Conservation (phyloP, 805 yeast genomes). For the Komagataella phaffii region DNA sequence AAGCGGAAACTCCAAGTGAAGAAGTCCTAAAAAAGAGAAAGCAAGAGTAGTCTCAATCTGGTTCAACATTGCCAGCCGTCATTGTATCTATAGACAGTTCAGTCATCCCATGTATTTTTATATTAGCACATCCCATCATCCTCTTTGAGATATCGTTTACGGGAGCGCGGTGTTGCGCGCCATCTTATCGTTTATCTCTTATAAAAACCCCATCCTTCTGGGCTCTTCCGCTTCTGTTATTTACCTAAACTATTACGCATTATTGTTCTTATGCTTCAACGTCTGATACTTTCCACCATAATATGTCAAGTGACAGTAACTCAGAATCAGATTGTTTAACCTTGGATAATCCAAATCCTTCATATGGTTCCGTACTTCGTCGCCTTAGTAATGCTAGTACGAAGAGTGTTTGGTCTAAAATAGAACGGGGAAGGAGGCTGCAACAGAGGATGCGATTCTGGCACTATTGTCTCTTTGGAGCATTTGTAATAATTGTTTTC, state of each 20-base stretch:
- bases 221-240: neutral
- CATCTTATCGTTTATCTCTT: neutral
- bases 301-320: neutral
- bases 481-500: slow-evolving; percentile 37
- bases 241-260: neutral
- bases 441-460: slow-evolving; percentile 23
- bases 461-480: slow-evolving; percentile 33
- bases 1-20: neutral
- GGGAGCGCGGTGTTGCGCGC: neutral
- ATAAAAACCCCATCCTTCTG: neutral
- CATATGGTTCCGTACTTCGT: neutral
- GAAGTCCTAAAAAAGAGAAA: neutral
- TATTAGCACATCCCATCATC: neutral
- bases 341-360: neutral
- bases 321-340: neutral
- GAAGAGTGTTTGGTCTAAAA: neutral
- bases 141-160: neutral
- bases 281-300: neutral
- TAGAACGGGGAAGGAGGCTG: neutral
- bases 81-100: neutral
- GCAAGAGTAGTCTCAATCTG: neutral
- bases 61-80: neutral
- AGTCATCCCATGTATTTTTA: neutral
- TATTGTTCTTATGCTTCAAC: neutral
- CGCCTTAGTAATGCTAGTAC: neutral